Conservation (phyloP, 169 alveolate genomes). For the Prorocentrum cordatum region DNA sequence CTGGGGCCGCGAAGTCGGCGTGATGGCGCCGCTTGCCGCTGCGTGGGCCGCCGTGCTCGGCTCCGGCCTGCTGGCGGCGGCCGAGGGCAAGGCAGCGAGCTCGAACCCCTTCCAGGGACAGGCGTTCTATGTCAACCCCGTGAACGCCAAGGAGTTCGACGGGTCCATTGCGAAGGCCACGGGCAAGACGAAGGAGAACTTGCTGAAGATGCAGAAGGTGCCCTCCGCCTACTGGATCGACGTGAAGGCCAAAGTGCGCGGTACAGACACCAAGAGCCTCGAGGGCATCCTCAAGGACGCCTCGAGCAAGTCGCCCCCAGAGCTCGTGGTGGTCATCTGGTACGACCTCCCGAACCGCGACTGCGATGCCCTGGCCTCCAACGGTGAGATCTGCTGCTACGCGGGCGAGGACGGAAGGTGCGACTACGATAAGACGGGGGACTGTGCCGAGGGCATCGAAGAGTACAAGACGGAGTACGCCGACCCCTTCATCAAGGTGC, state of each 20-base stretch:
- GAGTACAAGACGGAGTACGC: slow-evolving; percentile 46
- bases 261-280: too few species aligned
- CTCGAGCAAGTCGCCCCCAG: slow-evolving; percentile 34
- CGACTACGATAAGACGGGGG: neutral
- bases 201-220: slow-evolving; percentile 3
- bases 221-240: slow-evolving; percentile 13
- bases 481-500: slow-evolving; percentile 6
- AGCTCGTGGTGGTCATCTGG: slow-evolving; percentile 37
- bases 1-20: too few species aligned
- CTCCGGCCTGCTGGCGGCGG: too few species aligned
- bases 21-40: too few species aligned
- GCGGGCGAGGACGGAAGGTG: slow-evolving; percentile 9
- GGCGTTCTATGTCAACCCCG: neutral
- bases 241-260: slow-evolving; percentile 5
- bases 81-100: too few species aligned
- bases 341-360: slow-evolving; percentile 53
- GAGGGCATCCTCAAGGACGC: slow-evolving; percentile 45
- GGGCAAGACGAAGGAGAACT: neutral
- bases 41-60: too few species aligned
- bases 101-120: slow-evolving; percentile 12
- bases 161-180: neutral
- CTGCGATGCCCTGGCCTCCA: slow-evolving; percentile 32
- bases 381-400: slow-evolving; percentile 37
- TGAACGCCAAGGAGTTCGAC: neutral
- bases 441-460: neutral